Base-by-base conservation (phyloP, 2,329 filamentous ascomycete species). In the Colletotrichum zoysiae region DNA sequence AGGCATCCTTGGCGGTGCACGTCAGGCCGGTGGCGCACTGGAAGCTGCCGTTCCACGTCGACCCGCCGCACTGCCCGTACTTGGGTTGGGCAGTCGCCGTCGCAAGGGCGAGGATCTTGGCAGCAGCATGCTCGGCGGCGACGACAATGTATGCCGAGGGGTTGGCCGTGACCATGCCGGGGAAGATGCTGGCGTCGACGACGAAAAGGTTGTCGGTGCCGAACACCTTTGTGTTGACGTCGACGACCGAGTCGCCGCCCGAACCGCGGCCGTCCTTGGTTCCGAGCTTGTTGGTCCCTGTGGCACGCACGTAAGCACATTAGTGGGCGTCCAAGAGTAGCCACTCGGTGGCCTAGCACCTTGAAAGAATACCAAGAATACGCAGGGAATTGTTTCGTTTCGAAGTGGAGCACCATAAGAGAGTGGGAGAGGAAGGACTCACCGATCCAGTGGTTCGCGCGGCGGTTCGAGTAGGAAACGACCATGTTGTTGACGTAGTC, bases 191-290 rank as follows among this genome's bases (percentile, higher is more conserved):
- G 0, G 88, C 91, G 76, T 93, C 91, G 5, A 93, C 89, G 18
- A 92, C 87, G 76, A 90, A 92, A 56, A 92, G 82, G 80, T 92
- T 92, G 76, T 92, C 89, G 0, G 88, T 92, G 48, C 90, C 90
- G 76, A 89, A 92, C 7, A 92, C 89, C 80, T 87, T 88, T 68
- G 89, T 87, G 79, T 92, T 83, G 14, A 84, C 78, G 75, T 92
- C 90, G 1, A 92, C 90, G 2, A 92, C 90, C 1, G 88, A 83
- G 8, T 83, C 85, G 20, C 90, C 89, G 58, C 82, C 82, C n/a
- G 79, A 81, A 61, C 80, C 74, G 11, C 86, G 85, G 20, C 88
- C 88, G 59, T 89, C 86, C 67, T 89, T 85, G 0, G 81, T 82
- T 16, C 90, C 90, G 75, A 92, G 84, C 78, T 91, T 92, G 61